Evolutionary conservation across 257 asterid species (phyloP).

Genomic region (Nemophila menziesii): DNA sequence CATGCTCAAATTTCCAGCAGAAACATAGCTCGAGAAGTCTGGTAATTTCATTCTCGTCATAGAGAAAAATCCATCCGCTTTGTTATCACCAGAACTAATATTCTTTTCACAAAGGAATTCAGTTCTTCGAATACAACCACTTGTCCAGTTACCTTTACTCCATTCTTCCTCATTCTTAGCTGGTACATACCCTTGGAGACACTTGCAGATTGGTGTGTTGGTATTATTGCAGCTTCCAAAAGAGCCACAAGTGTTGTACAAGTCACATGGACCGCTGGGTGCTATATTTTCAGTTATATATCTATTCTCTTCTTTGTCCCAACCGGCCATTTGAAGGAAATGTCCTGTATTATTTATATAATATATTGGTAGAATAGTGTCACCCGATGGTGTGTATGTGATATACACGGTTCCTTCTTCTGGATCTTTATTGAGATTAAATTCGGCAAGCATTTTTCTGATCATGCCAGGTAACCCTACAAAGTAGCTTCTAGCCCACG

Average conservation of each 20-base stretch:
- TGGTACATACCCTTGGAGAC: slow-evolving; percentile 26
- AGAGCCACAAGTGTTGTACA: slow-evolving; percentile 30
- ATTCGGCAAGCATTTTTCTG: background rate
- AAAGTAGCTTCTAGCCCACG: background rate
- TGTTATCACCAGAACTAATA: background rate
- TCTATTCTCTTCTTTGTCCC: slow-evolving; percentile 22
- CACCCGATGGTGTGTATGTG: background rate
- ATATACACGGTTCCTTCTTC: background rate
- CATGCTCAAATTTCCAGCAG: background rate
- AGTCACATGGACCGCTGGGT: slow-evolving; percentile 26
- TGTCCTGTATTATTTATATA: background rate
- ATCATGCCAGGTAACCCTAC: background rate
- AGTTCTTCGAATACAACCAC: slow-evolving; percentile 17
- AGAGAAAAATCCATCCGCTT: slow-evolving; percentile 16
- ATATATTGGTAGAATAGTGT: background rate
- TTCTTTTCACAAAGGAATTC: slow-evolving; percentile 5
- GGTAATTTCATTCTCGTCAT: slow-evolving; percentile 17
- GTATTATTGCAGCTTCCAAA: slow-evolving; percentile 22
- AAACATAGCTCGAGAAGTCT: slow-evolving; percentile 4
- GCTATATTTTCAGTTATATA: background rate
- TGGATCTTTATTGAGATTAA: background rate
- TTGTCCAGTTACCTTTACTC: slow-evolving; percentile 14
- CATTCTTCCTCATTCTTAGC: slow-evolving; percentile 13
- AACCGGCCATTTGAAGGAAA: slow-evolving; percentile 8
- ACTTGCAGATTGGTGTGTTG: slow-evolving; percentile 19